These are phyloP conservation scores for Malassezia sp. DNA, from an alignment of 1,284 basidiomycete genomes.

Conservation along the genomic window DNA sequence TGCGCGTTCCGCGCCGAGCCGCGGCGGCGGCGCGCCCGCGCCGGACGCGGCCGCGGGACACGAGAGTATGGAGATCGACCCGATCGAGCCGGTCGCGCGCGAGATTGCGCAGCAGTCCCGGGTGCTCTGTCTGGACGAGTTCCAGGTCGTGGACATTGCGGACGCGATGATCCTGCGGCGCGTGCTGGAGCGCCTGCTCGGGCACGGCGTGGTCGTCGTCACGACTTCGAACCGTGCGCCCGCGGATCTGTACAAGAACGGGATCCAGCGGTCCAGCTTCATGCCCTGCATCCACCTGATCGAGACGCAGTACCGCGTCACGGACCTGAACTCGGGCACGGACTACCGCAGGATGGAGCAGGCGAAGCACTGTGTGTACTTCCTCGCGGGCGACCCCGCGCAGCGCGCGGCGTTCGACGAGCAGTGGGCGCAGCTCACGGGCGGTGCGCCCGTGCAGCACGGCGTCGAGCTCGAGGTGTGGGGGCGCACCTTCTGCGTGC, in stretches of 20 bases:
- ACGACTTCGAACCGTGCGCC: slow-evolving; percentile 98
- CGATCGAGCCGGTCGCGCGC: slow-evolving; percentile 74
- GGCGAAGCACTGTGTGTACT: slow-evolving; percentile 76
- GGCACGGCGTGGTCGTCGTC: slow-evolving; percentile 80
- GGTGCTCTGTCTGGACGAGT: slow-evolving; percentile 94
- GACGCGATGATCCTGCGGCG: slow-evolving; percentile 95
- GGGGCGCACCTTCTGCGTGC: slow-evolving; percentile 71
- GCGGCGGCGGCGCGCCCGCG: slow-evolving; percentile 3
- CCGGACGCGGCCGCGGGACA: slow-evolving; percentile 1
- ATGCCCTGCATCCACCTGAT: slow-evolving; percentile 87
- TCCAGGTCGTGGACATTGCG: slow-evolving; percentile 96
- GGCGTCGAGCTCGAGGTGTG: slow-evolving; percentile 68
- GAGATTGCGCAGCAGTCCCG: slow-evolving; percentile 61
- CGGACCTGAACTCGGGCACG: slow-evolving; percentile 85
- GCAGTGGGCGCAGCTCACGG: slow-evolving; percentile 63
- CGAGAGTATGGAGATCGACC: slow-evolving; percentile 55
- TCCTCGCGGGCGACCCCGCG: slow-evolving; percentile 61
- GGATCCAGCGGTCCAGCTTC: slow-evolving; percentile 93
- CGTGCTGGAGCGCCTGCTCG: slow-evolving; percentile 70
- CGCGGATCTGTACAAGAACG: slow-evolving; percentile 94
- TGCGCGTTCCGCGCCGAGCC: slow-evolving; percentile 9
- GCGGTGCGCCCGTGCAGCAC: slow-evolving; percentile 54
- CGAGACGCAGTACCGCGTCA: slow-evolving; percentile 72
- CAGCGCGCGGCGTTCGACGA: slow-evolving; percentile 65
- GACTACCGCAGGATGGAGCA: slow-evolving; percentile 52